Base-by-base conservation (phyloP, 305 asterid genomes). In the Fraxinus nigra region DNA sequence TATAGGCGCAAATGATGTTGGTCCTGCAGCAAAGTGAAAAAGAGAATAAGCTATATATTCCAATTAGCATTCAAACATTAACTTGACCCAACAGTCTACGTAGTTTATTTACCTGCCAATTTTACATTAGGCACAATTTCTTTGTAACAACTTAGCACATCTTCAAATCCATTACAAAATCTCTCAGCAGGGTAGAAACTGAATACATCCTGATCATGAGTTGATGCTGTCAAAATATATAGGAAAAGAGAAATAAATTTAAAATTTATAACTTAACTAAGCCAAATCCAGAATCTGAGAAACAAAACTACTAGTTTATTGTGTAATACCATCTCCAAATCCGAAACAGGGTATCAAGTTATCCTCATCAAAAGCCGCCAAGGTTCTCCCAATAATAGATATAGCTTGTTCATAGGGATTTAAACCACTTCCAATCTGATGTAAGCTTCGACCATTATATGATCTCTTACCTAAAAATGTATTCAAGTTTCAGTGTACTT, bases 1-100 rank as follows among this genome's bases (percentile, higher is more conserved):
- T 40, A 94, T 81, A n/a, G 98, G 99, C 10, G 98, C 98, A 88
- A 96, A 96, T 65, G 98, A 96, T 77, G 99, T 96, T 76, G 99
- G 99, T 4, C 98, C 98, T 96, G 93, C 59, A 86, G 72, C 85
- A 77, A 81, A 84, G 79, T 67, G 34, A 65, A 13, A 82, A 46
- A 81, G 78, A 72, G 51, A 37, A 63, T 77, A 83, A 88, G 85
- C 65, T 54, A 28, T 9, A 30, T 1, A 48, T 26, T 13, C 8
- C 30, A 65, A n/a, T 34, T 76, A 37, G 34, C 37, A 69, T 33
- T 80, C 51, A 43, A 83, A 59, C 28, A 61, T 48, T 32, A 81
- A 33, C 28, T 79, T 34, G 3, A 81, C 8, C 85, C 76, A 73
- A 30, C 70, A 78, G 72, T 65, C 72, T 24, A 79, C 40, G 67